Evolutionary conservation across 345 rosid species (phyloP), one percentile per base, ranked within the genome.

Genomic region (Eucalyptus marginata): DNA sequence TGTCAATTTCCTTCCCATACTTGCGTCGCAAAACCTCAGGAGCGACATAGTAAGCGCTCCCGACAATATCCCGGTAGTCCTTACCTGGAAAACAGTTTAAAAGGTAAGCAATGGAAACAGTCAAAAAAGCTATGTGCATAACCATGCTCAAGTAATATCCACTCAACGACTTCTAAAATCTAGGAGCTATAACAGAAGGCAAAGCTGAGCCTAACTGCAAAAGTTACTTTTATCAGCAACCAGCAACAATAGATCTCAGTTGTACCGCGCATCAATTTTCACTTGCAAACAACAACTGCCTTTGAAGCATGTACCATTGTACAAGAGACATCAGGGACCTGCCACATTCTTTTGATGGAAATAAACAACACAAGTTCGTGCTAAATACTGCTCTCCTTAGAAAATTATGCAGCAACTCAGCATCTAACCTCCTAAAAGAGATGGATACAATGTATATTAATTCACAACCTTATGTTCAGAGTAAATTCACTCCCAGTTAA

Each of bases 1-100:
- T 91, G 87, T 97, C 99, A n/a, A 92, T 88, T 91, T 96, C 99
- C 92, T 96, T 96, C 59, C 99, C 99, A 62, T 96, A 96, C 88
- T 89, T 94, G 14, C 97, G 96, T 40, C 84, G 87, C 86, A 97
- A 88, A 18, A 97, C 97, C 91, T 97, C 99, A 66, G 99, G 99
- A 91, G 99, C 97, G 81, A 97, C 97, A 88, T 97, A 97, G 90
- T 97, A 97, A 36, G 99, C 97, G 89, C 99, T 96, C 81, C 97
- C 98, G 4, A 96, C 99, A 29, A 96, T 94, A 89, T 96, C 97
- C 88, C 89, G 92, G 89, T 95, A 97, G 27, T 89, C 94, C 91
- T 92, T 96, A 36, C 97, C 98, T 97, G 88, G n/a, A 58, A 92
- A 51, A 86, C 51, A 56, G 62, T 10, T 0, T 24, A 54, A 81